These are phyloP conservation scores for Candida succiphila DNA, from an alignment of 805 yeast genomes.

Conservation along the genomic window DNA sequence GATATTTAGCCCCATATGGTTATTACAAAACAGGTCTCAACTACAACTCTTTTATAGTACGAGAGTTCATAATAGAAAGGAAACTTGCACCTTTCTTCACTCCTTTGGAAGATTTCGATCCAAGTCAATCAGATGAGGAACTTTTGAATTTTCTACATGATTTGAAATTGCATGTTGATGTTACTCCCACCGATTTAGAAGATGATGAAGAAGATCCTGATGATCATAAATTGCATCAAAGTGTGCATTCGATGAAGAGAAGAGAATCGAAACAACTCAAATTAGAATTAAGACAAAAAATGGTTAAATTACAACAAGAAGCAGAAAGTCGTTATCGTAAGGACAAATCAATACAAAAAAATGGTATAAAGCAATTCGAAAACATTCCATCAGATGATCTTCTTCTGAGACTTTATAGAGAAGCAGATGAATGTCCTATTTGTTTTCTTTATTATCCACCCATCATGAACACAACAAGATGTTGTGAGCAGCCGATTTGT, in stretches of 20 bases:
- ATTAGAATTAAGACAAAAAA: conserved; percentile 28
- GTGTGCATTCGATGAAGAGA: conserved; percentile 34
- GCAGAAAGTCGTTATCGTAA: conserved; percentile 22
- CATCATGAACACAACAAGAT: conserved; percentile 67
- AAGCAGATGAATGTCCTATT: conserved; percentile 83
- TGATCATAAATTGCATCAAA: conserved; percentile 47
- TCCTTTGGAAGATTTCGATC: conserved; percentile 76
- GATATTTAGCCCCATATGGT: conserved; percentile 86
- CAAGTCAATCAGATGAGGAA: conserved; percentile 62
- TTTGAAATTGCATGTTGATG: conserved; percentile 46
- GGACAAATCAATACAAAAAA: conserved; percentile 17
- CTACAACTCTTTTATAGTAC: conserved; percentile 66
- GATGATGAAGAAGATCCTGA: conserved; percentile 58
- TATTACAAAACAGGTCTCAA: conserved; percentile 72
- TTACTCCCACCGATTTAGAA: conserved; percentile 31
- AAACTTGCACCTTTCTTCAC: conserved; percentile 83
- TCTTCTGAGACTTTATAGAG: conserved; percentile 50
- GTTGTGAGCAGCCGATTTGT: conserved; percentile 91
- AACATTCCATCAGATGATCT: conserved; percentile 33
- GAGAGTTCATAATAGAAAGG: conserved; percentile 57
- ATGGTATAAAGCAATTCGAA: conserved; percentile 17
- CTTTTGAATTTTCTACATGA: conserved; percentile 41
- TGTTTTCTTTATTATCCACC: conserved; percentile 84
- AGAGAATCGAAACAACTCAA: conserved; percentile 36
- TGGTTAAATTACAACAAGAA: conserved; percentile 24